A percentile compares a stretch with the other conserved stretches of the same genome.
These are phyloP conservation scores for Setomelanomma holmii DNA, from an alignment of 2,329 filamentous ascomycete genomes.

Conservation along the genomic window DNA sequence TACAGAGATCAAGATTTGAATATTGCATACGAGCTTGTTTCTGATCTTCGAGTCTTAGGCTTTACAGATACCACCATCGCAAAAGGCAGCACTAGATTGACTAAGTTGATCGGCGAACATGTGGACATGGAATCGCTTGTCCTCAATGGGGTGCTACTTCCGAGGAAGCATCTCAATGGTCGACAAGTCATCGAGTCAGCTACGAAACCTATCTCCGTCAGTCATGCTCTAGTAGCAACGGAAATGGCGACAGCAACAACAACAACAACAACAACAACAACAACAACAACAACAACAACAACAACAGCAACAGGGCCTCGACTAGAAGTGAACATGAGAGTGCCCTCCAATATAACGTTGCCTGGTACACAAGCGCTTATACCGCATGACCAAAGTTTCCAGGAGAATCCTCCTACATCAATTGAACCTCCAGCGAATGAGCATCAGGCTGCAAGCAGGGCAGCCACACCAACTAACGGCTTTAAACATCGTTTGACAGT, in stretches of 20 bases:
- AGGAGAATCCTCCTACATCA: slow-evolving; percentile 1
- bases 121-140: slow-evolving; percentile 3
- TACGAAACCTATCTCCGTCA: slow-evolving; percentile 1
- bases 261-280: too few relatives aligned
- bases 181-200: slow-evolving; percentile 3
- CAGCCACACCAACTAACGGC: too few relatives aligned
- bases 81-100: slow-evolving; percentile 3
- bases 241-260: too few relatives aligned
- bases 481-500: too few relatives aligned
- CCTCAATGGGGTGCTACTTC: not conserved
- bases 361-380: slow-evolving; percentile 1
- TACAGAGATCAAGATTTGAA: not conserved
- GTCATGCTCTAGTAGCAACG: too few relatives aligned
- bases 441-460: too few relatives aligned
- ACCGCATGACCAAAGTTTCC: slow-evolving; percentile 2
- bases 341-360: slow-evolving; percentile 1
- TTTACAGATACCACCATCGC: not conserved
- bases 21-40: slow-evolving; percentile 1
- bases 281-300: too few relatives aligned
- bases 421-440: slow-evolving; percentile 1
- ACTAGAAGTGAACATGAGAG: not conserved
- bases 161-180: slow-evolving; percentile 1
- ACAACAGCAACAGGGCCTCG: not conserved
- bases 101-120: slow-evolving; percentile 1
- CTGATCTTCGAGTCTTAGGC: slow-evolving; percentile 1